Percentiles rank a stretch among this genome's conserved stretches.
These are phyloP conservation scores for Fistulifera pelliculosa DNA, from an alignment of 108 stramenopile species.

Conservation along the genomic window DNA sequence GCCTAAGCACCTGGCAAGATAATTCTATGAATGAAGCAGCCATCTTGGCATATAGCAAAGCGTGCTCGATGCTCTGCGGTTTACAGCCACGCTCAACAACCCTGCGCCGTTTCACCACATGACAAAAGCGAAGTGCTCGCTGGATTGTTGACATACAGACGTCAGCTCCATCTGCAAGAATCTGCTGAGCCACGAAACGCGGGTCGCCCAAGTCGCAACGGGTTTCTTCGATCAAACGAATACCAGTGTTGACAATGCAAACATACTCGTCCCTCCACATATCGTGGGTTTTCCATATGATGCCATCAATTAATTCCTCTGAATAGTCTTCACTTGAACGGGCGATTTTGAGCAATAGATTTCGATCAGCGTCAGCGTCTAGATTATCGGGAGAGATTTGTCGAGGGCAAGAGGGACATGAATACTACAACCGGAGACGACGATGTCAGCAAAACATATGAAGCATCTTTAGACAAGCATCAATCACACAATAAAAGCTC, in stretches of 20 bases:
- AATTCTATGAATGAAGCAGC: constrained; percentile 45
- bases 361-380: no score
- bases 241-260: constrained; percentile 34
- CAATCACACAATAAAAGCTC: no score
- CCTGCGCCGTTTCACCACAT: constrained; percentile 24
- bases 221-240: constrained; percentile 26
- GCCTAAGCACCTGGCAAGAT: constrained; percentile 31
- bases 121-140: constrained; percentile 43
- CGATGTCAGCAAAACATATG: no score
- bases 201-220: constrained; percentile 24
- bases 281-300: constrained; percentile 48
- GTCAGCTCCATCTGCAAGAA: constrained; percentile 29
- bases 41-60: constrained; percentile 30
- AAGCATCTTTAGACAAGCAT: no score
- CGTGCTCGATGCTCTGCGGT: constrained; percentile 28
- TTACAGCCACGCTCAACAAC: constrained; percentile 21
- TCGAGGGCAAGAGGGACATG: no score
- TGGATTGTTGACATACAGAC: constrained; percentile 45
- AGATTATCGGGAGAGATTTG: no score
- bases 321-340: no score
- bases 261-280: constrained; percentile 50
- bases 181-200: constrained; percentile 28
- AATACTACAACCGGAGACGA: no score
- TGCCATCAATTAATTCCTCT: constrained; percentile 31
- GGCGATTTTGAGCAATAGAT: no score